Base-by-base conservation (phyloP, 768 basidiomycete genomes). In the Lactarius hatsudake region DNA sequence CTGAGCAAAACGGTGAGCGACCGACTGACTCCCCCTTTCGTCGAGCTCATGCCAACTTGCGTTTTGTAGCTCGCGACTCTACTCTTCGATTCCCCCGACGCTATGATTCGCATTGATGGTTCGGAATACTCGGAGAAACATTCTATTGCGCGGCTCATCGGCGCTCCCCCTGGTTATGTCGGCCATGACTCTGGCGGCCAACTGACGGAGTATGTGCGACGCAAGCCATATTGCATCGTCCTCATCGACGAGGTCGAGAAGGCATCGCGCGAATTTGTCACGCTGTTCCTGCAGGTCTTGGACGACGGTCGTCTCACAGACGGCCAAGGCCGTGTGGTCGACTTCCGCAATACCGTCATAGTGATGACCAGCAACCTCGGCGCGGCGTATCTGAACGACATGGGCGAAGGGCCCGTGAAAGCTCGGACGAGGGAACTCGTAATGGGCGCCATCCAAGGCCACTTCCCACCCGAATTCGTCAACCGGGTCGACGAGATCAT, bases 291-390 rank as follows among this genome's bases (percentile, higher is more conserved):
- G 61, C 94, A 96, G 76, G 92, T 96, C 32, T 84, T 97, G 55
- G 95, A 97, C 71, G 95, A 96, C 70, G 95, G 95, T 12, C 87
- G 91, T 54, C 81, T 96, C 69, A 96, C 95, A 26, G 94, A 96
- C 72, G 91, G 94, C 8, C 94, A 96, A 77, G 94, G 94, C n/a
- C 87, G 91, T 68, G 81, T 93, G 51, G 86, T 93, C 23, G 89
- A 93, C 77, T 94, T 94, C 83, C 83, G 88, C 65, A 96, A 95
- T 75, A 93, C 93, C 1, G 91, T 96, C 74, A 93, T 96, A 75
- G 91, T 95, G 77, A 91, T 96, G 87, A 96, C 95, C 5, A 94
- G 92, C 59, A 98, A 98, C 75, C 82, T 96, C 23, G 95, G 93
- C 54, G 90, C 91, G 6, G 80, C 82, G 26, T 90, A 84, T 77